Evolutionary conservation across 2,329 filamentous ascomycete genomes (phyloP).

Genomic region (Aureobasidium uvarum): DNA sequence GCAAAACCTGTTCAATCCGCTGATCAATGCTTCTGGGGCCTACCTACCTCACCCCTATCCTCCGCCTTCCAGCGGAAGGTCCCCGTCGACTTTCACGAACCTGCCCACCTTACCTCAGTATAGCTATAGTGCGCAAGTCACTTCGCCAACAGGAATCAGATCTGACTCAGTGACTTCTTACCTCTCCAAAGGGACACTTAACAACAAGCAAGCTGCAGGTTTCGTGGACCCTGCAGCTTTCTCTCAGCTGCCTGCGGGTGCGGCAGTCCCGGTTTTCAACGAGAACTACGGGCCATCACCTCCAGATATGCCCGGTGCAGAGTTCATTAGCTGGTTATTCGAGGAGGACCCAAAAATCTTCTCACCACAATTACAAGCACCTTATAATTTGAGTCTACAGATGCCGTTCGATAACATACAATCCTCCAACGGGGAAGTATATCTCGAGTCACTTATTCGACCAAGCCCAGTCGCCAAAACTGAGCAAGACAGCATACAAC

Average conservation of each 20-base stretch:
- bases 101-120: background rate
- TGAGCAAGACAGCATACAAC: slow-evolving; percentile 20
- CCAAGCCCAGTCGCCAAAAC: background rate
- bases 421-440: background rate
- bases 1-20: slow-evolving; percentile 6
- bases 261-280: slow-evolving; percentile 78
- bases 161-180: slow-evolving; percentile 25
- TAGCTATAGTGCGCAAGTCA: background rate
- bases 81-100: background rate
- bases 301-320: slow-evolving; percentile 47
- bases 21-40: background rate
- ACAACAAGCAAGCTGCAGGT: background rate
- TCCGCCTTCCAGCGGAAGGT: background rate
- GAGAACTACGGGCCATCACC: slow-evolving; percentile 84
- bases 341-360: slow-evolving; percentile 26
- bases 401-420: background rate
- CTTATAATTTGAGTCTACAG: background rate
- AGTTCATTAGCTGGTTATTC: slow-evolving; percentile 34
- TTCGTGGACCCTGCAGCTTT: background rate
- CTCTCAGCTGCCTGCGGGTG: background rate
- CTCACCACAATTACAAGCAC: background rate
- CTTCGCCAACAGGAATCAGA: background rate
- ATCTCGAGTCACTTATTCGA: slow-evolving; percentile 1
- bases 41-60: slow-evolving; percentile 23
- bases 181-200: background rate